Conservation (phyloP, 2,329 filamentous ascomycete genomes). For the Hirsutella rhossiliensis region DNA sequence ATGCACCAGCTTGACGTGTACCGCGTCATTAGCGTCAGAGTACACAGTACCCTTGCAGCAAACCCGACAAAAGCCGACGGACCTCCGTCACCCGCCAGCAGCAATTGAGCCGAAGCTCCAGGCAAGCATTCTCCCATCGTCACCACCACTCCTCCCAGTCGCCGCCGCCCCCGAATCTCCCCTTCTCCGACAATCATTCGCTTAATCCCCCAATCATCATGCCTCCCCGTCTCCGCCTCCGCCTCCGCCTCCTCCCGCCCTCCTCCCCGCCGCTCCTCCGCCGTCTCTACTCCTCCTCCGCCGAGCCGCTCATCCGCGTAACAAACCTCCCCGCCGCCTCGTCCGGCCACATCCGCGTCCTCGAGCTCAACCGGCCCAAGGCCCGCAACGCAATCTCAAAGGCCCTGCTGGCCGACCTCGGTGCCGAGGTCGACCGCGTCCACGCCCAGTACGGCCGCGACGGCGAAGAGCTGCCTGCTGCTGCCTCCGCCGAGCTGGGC, state of each 20-base stretch:
- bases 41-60: too few relatives aligned
- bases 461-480: constrained; percentile 37
- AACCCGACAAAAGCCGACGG: too few relatives aligned
- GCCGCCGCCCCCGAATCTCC: constrained; percentile 4
- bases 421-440: constrained; percentile 60
- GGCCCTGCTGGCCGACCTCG: constrained; percentile 60
- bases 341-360: constrained; percentile 73
- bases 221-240: constrained; percentile 17
- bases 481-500: constrained; percentile 31
- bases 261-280: constrained; percentile 11
- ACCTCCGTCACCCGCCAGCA: too few relatives aligned
- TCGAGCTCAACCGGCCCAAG: constrained; percentile 73
- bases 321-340: constrained; percentile 66
- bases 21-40: too few relatives aligned
- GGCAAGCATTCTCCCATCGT: too few relatives aligned
- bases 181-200: background rate
- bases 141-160: constrained; percentile 21
- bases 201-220: constrained; percentile 10
- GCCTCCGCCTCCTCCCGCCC: constrained; percentile 1
- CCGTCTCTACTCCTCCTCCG: constrained; percentile 30
- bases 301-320: constrained; percentile 51
- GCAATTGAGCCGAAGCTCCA: too few relatives aligned
- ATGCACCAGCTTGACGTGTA: too few relatives aligned
- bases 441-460: constrained; percentile 46
- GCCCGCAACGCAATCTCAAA: constrained; percentile 87